Conservation (phyloP, 2,329 filamentous ascomycete genomes). For the Clarireedia hainanense region DNA sequence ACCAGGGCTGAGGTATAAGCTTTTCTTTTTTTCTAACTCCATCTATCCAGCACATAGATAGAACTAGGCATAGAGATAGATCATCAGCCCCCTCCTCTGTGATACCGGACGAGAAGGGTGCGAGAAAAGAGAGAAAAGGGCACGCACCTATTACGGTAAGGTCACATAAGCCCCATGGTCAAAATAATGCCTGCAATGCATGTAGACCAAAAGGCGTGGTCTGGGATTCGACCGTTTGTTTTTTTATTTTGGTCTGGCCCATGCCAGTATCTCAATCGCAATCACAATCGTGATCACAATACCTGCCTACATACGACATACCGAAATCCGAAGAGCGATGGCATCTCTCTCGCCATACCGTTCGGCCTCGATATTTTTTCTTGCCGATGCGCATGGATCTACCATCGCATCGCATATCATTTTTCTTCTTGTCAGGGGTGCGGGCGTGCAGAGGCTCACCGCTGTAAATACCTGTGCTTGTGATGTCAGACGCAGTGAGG, state of each 20-base stretch:
- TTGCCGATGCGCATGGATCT: too few species aligned
- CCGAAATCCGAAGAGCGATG: not conserved
- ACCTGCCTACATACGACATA: too few species aligned
- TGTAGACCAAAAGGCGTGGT: not conserved
- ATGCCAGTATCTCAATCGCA: not conserved
- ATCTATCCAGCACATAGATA: too few species aligned
- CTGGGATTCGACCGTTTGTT: not conserved
- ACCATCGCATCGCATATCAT: not conserved
- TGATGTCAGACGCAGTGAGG: not conserved
- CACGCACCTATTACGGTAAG: slow-evolving; percentile 1
- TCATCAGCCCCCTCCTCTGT: too few species aligned
- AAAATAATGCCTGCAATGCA: not conserved
- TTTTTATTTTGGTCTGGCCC: not conserved
- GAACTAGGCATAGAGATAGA: too few species aligned
- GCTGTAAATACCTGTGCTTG: not conserved
- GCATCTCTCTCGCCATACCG: not conserved
- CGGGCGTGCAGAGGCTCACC: not conserved
- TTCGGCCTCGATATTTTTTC: too few species aligned
- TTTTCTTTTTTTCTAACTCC: too few species aligned
- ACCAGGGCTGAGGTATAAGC: not conserved
- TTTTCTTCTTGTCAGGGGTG: not conserved
- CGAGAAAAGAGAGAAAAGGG: not conserved
- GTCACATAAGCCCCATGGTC: not conserved
- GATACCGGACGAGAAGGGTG: too few species aligned
- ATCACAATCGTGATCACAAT: too few species aligned